Base-by-base conservation (phyloP, 2,329 filamentous ascomycete species). In the Colletotrichum caudatum region DNA sequence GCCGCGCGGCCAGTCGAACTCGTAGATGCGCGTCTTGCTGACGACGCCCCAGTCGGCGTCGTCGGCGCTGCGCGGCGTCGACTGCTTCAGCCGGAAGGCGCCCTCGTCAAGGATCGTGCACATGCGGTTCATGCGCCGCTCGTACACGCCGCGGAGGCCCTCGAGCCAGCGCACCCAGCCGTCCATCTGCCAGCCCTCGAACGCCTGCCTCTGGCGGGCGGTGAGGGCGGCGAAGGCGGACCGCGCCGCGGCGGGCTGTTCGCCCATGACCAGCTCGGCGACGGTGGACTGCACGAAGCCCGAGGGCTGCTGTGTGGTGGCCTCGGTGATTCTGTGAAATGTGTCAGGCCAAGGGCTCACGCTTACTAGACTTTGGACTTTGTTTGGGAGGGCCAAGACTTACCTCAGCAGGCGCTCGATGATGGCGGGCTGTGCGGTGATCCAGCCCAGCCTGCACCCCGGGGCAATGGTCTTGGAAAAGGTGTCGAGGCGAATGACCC, bases 391-490 rank as follows among this genome's bases (percentile, higher is more conserved):
- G 37, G 7, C 5, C 20, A 14, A n/a, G 29, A 3, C 35, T 74
- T 75, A 80, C 76, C 82, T 79, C 46, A 84, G 74, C 54, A 96
- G 83, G 8, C 93, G 90, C 80, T 97, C 93, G 58, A 94, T 86
- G 59, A 98, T 84, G 0, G 84, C 90, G 1, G 94, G 94, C 77
- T 97, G 93, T 0, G 93, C 91, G 0, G 95, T 97, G 74, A 97
- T 91, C 94, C 94, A 98, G 51, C 95, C 95, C 1, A 98, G 84
- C 39, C 95, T 91, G 78, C 94, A 97, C 2, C 95, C 95, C 0
- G 95, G 95, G 0, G 94, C 94, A 23, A 97, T 88, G 0, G 94
- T 97, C 83, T 98, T 98, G 78, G 93, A 96, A 81, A 98, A 98
- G 1, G 95, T 97, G 80, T 98, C 95, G 3, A 98, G 87, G 58